Evolutionary conservation across 257 asterid genomes (phyloP).

Genomic region (Solanum etuberosum): DNA sequence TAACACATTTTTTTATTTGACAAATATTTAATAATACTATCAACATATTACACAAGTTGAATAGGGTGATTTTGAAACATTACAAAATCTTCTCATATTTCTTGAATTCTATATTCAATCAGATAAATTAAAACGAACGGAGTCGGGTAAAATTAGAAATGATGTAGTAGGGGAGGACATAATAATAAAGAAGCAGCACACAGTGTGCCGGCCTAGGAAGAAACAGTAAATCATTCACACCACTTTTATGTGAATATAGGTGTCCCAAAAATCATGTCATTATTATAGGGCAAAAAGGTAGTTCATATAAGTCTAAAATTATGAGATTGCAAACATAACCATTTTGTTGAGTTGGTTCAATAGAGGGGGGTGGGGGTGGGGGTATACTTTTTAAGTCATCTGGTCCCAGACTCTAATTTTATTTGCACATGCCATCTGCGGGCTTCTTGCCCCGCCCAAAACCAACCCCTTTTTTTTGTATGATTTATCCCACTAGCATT

Average conservation of each 20-base stretch:
- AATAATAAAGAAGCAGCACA: conserved; percentile 2
- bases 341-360: background rate
- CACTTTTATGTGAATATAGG: too few species aligned
- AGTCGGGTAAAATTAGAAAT: background rate
- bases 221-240: background rate
- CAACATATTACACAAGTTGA: background rate
- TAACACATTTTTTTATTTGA: too few species aligned
- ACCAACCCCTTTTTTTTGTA: background rate
- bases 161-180: background rate
- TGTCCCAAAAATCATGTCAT: conserved; percentile 2
- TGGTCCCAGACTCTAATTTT: conserved; percentile 33
- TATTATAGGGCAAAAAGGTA: conserved; percentile 2
- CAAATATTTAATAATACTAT: too few species aligned
- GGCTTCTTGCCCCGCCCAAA: conserved; percentile 14
- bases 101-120: background rate
- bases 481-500: background rate
- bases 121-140: background rate
- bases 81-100: too few species aligned
- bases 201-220: background rate
- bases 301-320: background rate
- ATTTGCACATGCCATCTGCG: conserved; percentile 44
- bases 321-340: background rate
- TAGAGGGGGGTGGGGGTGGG: background rate
- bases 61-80: too few species aligned
- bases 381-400: conserved; percentile 23